Evolutionary conservation across 179 eudicot species (phyloP).

Genomic region (Silene vulgaris): DNA sequence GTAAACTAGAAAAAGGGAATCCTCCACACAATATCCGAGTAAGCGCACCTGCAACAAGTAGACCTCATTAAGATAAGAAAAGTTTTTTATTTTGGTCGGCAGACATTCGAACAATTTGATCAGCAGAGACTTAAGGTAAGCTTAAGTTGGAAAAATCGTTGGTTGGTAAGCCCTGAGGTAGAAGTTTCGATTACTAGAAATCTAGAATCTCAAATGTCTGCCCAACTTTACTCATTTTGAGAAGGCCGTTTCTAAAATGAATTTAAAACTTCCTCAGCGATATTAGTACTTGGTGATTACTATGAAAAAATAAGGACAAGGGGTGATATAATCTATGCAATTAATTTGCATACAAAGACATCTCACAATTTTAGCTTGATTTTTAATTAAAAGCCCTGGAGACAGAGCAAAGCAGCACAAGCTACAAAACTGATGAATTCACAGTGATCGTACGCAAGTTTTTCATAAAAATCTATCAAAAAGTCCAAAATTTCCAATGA

Average conservation of each 20-base stretch:
- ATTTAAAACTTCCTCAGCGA: background rate
- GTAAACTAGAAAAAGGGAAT: slow-evolving; percentile 54
- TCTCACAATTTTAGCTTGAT: background rate
- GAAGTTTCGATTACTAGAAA: background rate
- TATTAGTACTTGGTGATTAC: background rate
- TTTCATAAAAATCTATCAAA: too few relatives aligned
- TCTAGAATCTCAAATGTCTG: background rate
- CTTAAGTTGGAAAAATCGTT: background rate
- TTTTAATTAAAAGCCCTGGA: too few relatives aligned
- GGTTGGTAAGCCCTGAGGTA: background rate
- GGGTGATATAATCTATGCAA: background rate
- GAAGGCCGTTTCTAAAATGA: background rate
- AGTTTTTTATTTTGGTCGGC: background rate
- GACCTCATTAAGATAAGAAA: background rate
- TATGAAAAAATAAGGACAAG: background rate
- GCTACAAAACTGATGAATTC: too few relatives aligned
- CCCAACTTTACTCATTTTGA: background rate
- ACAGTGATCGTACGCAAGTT: too few relatives aligned
- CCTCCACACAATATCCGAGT: slow-evolving; percentile 57
- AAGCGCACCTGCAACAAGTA: slow-evolving; percentile 49
- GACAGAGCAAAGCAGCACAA: too few relatives aligned
- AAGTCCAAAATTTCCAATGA: background rate
- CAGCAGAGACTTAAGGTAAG: slow-evolving; percentile 3
- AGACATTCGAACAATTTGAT: slow-evolving; percentile 6
- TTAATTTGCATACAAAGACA: background rate